Percentiles rank a stretch among this genome's conserved stretches.
Conservation (phyloP, 1,284 basidiomycete species). For the Afroboletus lepidellus region DNA sequence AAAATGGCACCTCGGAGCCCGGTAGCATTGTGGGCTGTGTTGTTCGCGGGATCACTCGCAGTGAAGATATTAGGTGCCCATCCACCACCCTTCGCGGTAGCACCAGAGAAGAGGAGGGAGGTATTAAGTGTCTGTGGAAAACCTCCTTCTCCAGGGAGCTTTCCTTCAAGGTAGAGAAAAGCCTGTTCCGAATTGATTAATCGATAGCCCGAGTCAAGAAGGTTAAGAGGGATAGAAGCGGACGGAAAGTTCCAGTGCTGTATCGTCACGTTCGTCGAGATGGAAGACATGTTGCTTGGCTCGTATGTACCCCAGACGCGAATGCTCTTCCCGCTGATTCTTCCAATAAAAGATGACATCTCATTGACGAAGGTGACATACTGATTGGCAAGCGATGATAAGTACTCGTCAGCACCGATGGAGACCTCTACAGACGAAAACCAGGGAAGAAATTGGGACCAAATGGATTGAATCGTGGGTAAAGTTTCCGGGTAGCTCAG, state of each 20-base stretch:
- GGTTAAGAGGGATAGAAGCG: conserved; percentile 33
- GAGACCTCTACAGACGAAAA: conserved; percentile 37
- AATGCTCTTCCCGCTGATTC: conserved; percentile 31
- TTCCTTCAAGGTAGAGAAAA: conserved; percentile 41
- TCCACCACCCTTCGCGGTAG: conserved; percentile 27
- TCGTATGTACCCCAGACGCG: conserved; percentile 36
- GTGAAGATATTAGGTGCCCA: conserved; percentile 40
- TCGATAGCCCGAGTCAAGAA: conserved; percentile 35
- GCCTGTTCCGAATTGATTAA: conserved; percentile 38
- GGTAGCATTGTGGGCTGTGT: conserved; percentile 27
- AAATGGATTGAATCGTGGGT: conserved; percentile 37
- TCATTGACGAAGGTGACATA: conserved; percentile 39
- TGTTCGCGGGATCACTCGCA: conserved; percentile 29
- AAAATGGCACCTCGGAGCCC: conserved; percentile 37
- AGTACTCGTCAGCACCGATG: conserved; percentile 42
- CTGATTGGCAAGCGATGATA: conserved; percentile 32
- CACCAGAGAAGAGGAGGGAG: conserved; percentile 34
- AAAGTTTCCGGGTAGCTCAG: conserved; percentile 38
- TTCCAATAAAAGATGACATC: conserved; percentile 35
- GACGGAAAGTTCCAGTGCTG: conserved; percentile 41
- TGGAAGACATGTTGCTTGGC: conserved; percentile 28
- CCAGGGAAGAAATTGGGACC: conserved; percentile 41
- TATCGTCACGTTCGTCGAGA: conserved; percentile 37
- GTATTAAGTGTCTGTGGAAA: conserved; percentile 35
- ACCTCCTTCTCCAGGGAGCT: conserved; percentile 31